A percentile compares a stretch with the other conserved stretches of the same genome.
These are phyloP conservation scores for Brasenia schreberi DNA, from an alignment of 164 flowering plant species.

Conservation along the genomic window DNA sequence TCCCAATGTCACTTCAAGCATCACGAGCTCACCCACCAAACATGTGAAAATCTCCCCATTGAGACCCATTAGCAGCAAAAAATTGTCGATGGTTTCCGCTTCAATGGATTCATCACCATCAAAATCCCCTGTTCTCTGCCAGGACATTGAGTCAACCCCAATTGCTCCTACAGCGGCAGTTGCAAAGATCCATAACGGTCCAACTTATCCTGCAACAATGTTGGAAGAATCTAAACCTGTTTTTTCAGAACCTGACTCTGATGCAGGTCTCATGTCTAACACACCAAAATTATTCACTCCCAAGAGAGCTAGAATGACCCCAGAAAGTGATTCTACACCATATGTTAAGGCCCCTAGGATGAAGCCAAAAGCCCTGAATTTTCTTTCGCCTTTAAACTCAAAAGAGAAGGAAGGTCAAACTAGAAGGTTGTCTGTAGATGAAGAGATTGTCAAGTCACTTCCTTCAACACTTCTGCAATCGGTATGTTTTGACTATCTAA, in stretches of 20 bases:
- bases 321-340: conserved; percentile 27
- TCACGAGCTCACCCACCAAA: neutral
- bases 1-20: neutral
- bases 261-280: conserved; percentile 41
- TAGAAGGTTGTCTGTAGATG: conserved; percentile 13
- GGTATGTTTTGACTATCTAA: conserved; percentile 23
- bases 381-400: conserved; percentile 44
- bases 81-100: neutral
- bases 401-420: conserved; percentile 8
- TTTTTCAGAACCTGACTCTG: conserved; percentile 24
- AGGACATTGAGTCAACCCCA: neutral
- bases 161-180: neutral
- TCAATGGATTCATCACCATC: neutral
- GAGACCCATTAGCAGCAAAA: neutral
- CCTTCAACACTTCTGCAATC: conserved; percentile 47
- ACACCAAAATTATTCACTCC: conserved; percentile 51
- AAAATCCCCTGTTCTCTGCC: neutral
- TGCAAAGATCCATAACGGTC: neutral
- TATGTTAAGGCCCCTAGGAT: conserved; percentile 32
- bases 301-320: conserved; percentile 43
- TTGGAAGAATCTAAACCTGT: conserved; percentile 4
- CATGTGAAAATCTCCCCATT: neutral
- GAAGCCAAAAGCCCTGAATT: conserved; percentile 35
- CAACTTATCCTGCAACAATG: neutral
- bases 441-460: conserved; percentile 39